Evolutionary conservation across 1,284 basidiomycete species (phyloP).

Genomic region (Trametes hirsuta): DNA sequence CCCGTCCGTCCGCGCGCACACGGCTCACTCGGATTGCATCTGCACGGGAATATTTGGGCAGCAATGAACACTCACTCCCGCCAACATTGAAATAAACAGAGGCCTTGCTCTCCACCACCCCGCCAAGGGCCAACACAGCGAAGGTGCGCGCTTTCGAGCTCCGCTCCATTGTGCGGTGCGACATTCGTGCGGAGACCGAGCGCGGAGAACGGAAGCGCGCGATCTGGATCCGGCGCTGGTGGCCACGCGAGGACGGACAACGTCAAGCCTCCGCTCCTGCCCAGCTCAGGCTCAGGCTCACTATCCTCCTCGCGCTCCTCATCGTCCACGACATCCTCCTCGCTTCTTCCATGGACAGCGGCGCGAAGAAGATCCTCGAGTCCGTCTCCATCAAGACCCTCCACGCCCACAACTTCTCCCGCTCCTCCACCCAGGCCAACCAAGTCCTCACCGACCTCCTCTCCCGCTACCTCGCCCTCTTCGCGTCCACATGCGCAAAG

Average conservation of each 20-base stretch:
- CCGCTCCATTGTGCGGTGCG: background rate
- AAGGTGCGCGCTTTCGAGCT: background rate
- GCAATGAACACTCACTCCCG: too few relatives aligned
- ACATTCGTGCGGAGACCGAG: slow-evolving; percentile 12
- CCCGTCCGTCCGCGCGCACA: background rate
- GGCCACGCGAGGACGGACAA: slow-evolving; percentile 10
- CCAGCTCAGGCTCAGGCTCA: background rate
- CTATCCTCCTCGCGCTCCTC: background rate
- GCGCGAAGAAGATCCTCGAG: slow-evolving; percentile 56
- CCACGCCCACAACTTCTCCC: slow-evolving; percentile 74
- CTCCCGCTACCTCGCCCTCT: slow-evolving; percentile 66
- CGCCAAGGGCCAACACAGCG: background rate
- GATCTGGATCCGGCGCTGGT: background rate
- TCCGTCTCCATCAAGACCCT: slow-evolving; percentile 67
- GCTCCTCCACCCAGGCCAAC: slow-evolving; percentile 70
- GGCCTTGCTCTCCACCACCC: background rate
- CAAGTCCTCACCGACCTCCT: slow-evolving; percentile 72
- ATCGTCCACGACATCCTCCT: background rate
- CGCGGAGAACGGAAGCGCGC: background rate
- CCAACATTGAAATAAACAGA: too few relatives aligned
- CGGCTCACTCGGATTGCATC: background rate
- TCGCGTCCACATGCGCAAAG: slow-evolving; percentile 65
- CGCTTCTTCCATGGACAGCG: slow-evolving; percentile 31
- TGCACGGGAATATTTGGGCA: too few relatives aligned
- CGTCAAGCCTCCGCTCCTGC: slow-evolving; percentile 2